A percentile compares a stretch with the other conserved stretches of the same genome.
Conservation (phyloP, 805 yeast species). For the Ogataea sp. region DNA sequence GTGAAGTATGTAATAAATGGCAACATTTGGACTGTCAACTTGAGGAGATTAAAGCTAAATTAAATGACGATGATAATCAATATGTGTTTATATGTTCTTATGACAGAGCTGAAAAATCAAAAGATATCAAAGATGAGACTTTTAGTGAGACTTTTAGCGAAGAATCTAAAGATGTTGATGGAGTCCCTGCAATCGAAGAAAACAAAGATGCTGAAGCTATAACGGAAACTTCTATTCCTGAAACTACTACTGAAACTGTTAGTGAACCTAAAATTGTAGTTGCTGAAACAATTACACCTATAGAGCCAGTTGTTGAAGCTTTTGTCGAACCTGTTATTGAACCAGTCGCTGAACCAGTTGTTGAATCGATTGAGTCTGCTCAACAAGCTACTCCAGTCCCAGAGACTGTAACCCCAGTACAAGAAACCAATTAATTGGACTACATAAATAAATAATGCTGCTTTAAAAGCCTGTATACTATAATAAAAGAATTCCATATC, state of each 20-base stretch:
- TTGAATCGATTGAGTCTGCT: background rate
- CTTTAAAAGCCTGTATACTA: too few relatives aligned
- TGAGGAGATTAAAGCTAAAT: conserved; percentile 19
- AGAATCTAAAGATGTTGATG: background rate
- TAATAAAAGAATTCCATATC: too few relatives aligned
- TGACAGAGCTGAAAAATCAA: conserved; percentile 6
- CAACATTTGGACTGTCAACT: conserved; percentile 29
- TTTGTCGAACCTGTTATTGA: background rate
- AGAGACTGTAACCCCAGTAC: background rate
- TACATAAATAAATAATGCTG: too few relatives aligned
- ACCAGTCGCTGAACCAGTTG: too few relatives aligned
- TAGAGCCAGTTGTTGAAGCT: background rate
- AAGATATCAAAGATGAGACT: too few relatives aligned
- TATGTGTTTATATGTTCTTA: conserved; percentile 11
- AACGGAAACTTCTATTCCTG: too few relatives aligned
- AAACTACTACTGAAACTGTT: too few relatives aligned
- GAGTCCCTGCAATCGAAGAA: too few relatives aligned
- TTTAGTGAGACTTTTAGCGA: background rate
- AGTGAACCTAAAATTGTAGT: too few relatives aligned
- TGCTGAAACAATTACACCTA: background rate
- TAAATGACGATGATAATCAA: conserved; percentile 25
- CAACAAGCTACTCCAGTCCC: too few relatives aligned
- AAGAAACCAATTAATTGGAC: background rate
- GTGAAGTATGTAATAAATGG: conserved; percentile 30
- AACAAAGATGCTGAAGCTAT: too few relatives aligned